A percentile compares a stretch with the other conserved stretches of the same genome.
Conservation (phyloP, 495 filamentous ascomycete genomes). For the Halenospora varia region DNA sequence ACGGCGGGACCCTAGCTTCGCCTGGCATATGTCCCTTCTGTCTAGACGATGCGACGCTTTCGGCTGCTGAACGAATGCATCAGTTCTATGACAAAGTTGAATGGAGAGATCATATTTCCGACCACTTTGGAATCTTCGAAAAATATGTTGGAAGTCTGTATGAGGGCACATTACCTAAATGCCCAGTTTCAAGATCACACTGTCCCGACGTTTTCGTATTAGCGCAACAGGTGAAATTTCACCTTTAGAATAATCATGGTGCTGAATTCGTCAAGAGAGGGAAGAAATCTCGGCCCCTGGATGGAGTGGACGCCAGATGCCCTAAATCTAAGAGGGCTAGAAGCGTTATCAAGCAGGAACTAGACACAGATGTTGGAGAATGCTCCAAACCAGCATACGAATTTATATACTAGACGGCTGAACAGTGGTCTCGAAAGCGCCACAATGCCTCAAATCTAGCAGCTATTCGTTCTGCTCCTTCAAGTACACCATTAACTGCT, state of each 20-base stretch:
- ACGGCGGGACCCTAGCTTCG: slow-evolving; percentile 6
- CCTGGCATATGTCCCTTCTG: slow-evolving; percentile 10
- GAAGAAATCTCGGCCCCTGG: slow-evolving; percentile 7
- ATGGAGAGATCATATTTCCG: slow-evolving; percentile 10
- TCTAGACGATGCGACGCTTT: slow-evolving; percentile 6
- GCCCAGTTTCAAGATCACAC: neutral
- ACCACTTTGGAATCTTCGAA: slow-evolving; percentile 10
- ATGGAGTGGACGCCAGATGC: slow-evolving; percentile 2
- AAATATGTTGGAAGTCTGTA: slow-evolving; percentile 5
- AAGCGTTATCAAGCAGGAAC: slow-evolving; percentile 5
- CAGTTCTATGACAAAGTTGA: slow-evolving; percentile 1
- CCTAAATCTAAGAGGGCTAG: slow-evolving; percentile 7
- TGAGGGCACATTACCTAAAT: slow-evolving; percentile 4
- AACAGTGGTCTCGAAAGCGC: slow-evolving; percentile 7
- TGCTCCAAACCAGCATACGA: slow-evolving; percentile 4
- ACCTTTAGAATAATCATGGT: slow-evolving; percentile 9
- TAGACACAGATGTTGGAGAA: slow-evolving; percentile 5
- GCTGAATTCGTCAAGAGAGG: slow-evolving; percentile 7
- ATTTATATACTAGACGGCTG: slow-evolving; percentile 9
- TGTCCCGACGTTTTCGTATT: slow-evolving; percentile 3
- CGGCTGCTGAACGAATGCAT: slow-evolving; percentile 8
- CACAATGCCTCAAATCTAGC: slow-evolving; percentile 2
- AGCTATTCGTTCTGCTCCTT: slow-evolving; percentile 2
- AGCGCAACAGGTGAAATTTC: slow-evolving; percentile 10
- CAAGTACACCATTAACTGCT: slow-evolving; percentile 3